A percentile compares a stretch with the other conserved stretches of the same genome.
Evolutionary conservation across 768 basidiomycete genomes (phyloP).

Genomic region (Chalciporus chontae): DNA sequence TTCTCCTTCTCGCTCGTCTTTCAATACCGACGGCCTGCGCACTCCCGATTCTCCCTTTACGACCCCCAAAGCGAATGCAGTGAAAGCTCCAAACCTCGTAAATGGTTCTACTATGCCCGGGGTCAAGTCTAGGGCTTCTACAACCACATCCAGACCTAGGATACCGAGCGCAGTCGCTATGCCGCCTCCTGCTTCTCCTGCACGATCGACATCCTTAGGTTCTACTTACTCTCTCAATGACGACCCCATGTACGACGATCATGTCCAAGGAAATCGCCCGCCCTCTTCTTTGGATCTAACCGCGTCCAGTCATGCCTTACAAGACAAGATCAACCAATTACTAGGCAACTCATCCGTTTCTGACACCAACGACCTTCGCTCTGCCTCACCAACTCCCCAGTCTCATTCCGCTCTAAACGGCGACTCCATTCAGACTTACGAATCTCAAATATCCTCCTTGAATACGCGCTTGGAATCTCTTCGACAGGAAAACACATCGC

Average conservation of each 20-base stretch:
- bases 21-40: slow-evolving; percentile 38
- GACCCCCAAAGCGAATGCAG: slow-evolving; percentile 59
- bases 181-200: slow-evolving; percentile 76
- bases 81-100: slow-evolving; percentile 15
- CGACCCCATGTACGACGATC: slow-evolving; percentile 15
- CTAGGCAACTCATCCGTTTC: slow-evolving; percentile 30
- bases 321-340: slow-evolving; percentile 48
- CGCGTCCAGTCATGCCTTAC: slow-evolving; percentile 38
- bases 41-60: slow-evolving; percentile 52
- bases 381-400: slow-evolving; percentile 29
- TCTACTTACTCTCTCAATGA: slow-evolving; percentile 40
- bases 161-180: slow-evolving; percentile 73
- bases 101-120: slow-evolving; percentile 18
- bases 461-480: slow-evolving; percentile 50
- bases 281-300: slow-evolving; percentile 35
- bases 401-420: slow-evolving; percentile 38
- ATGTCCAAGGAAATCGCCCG: slow-evolving; percentile 10
- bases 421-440: slow-evolving; percentile 7
- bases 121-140: slow-evolving; percentile 31
- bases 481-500: slow-evolving; percentile 66
- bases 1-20: slow-evolving; percentile 34
- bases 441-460: slow-evolving; percentile 19
- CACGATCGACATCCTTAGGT: slow-evolving; percentile 29
- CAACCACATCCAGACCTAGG: slow-evolving; percentile 57
- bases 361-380: slow-evolving; percentile 8